Conservation (phyloP, 208 protist species). For the Angomonas desouzai region DNA sequence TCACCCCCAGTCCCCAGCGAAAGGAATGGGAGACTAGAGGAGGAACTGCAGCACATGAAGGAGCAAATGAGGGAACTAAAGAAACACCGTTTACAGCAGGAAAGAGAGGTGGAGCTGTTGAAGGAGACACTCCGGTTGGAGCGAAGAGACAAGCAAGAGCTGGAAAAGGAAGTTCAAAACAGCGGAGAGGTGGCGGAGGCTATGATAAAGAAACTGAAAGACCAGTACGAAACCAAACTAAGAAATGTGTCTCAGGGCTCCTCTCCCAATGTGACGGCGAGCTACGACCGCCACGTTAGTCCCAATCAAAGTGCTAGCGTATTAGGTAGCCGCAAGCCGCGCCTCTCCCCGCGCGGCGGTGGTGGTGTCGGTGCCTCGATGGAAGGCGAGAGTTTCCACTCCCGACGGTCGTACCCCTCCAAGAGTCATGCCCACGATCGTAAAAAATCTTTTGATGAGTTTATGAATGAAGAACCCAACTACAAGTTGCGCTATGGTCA, state of each 20-base stretch:
- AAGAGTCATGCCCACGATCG: background rate
- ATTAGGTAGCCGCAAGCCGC: too few relatives aligned
- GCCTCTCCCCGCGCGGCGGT: too few relatives aligned
- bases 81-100: conserved; percentile 18
- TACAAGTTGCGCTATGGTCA: conserved; percentile 31
- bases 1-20: background rate
- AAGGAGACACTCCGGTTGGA: background rate
- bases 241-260: background rate
- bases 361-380: too few relatives aligned
- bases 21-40: background rate
- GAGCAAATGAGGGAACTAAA: conserved; percentile 1
- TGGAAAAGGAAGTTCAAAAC: conserved; percentile 4
- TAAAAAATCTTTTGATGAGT: conserved; percentile 56
- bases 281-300: background rate
- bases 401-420: background rate
- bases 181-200: background rate
- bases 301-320: too few relatives aligned
- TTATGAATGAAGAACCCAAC: conserved; percentile 62
- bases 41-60: background rate
- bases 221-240: conserved; percentile 1
- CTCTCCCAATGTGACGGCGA: background rate
- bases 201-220: background rate
- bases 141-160: background rate
- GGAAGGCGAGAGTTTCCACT: conserved; percentile 5
- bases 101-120: conserved; percentile 12